Base-by-base conservation (phyloP, 306 rosid species). In the Prunus campanulata region DNA sequence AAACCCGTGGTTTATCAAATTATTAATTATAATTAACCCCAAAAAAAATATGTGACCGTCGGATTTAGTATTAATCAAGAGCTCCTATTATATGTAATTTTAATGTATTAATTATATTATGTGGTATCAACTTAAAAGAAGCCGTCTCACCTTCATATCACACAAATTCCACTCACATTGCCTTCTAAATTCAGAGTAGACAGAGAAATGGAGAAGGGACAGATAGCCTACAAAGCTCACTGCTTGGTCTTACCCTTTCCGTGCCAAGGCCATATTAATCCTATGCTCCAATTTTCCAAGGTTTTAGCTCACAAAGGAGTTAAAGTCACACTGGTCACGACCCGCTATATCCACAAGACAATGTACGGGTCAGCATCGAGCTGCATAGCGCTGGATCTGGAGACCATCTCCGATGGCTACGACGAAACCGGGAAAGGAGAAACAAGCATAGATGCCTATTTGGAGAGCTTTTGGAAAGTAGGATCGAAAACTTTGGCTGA, bases 201-300 rank as follows among this genome's bases (percentile, higher is more conserved):
- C 32, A 12, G 14, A 55, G 66, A 56, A 59, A 86, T 72, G 83
- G 80, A 59, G 29, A 62, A 59, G 25, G 64, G 57, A 46, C 56
- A 22, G 20, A 83, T 55, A 79, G 56, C 29, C 24, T 24, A 68
- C 59, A 75, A 5, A 35, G 71, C 72, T 11, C 90, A 88, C 49
- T 77, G 78, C 50, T 2, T 88, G 80, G 65, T 86, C 59, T 42
- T 84, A 18, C 1, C 85, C 39, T 88, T 14, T 55, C 92, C 87
- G n/a, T 11, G 22, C 16, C 89, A 81, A 74, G 88, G 91, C 2
- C 91, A 86, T 66, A 46, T 86, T 1, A 83, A 76, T 44, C 90
- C 90, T 3, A 25, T 84, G 80, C 73, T 81, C 69, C 84, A 86
- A 35, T 84, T 86, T 77, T 52, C 83, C n/a, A 86, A 84, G 68